These are phyloP conservation scores for Chaetothyriales sp. DNA, from an alignment of 2,329 filamentous ascomycete genomes.

Conservation along the genomic window DNA sequence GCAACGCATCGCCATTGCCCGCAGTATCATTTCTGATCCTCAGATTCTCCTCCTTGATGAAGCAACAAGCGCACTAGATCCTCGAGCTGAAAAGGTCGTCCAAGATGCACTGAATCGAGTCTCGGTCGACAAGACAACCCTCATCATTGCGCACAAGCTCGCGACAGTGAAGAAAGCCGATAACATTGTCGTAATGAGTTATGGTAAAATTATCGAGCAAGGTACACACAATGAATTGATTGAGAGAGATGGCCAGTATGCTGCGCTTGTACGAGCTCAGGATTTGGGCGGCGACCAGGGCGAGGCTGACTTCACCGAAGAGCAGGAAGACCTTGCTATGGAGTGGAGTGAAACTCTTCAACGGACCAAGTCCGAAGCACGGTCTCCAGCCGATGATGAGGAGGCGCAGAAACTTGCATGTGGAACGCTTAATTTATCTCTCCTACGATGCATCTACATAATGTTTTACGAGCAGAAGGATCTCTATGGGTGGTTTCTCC, in stretches of 20 bases:
- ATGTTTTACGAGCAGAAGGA: slow-evolving; percentile 22
- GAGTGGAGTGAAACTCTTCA: slow-evolving; percentile 5
- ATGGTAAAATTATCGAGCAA: slow-evolving; percentile 56
- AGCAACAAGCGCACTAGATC: slow-evolving; percentile 55
- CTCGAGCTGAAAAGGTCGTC: slow-evolving; percentile 40
- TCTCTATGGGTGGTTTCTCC: slow-evolving; percentile 26
- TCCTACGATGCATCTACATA: slow-evolving; percentile 25
- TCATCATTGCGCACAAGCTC: slow-evolving; percentile 62
- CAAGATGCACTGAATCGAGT: slow-evolving; percentile 41
- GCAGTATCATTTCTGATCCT: slow-evolving; percentile 54
- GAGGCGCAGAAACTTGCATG: slow-evolving; percentile 9
- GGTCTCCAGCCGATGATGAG: slow-evolving; percentile 7
- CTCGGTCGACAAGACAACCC: slow-evolving; percentile 51
- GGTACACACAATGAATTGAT: slow-evolving; percentile 65
- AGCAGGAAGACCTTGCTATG: slow-evolving; percentile 4
- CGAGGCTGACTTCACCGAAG: slow-evolving; percentile 3
- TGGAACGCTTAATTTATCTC: slow-evolving; percentile 18
- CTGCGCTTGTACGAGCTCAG: slow-evolving; percentile 34
- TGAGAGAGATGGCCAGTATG: slow-evolving; percentile 47
- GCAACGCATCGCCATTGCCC: slow-evolving; percentile 63
- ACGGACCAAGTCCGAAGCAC: slow-evolving; percentile 6
- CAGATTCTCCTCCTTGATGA: slow-evolving; percentile 60
- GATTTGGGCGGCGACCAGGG: slow-evolving; percentile 25
- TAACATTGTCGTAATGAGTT: slow-evolving; percentile 60
- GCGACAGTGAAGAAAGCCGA: slow-evolving; percentile 65